Conservation (phyloP, 495 filamentous ascomycete species). For the Daldinia loculata region DNA sequence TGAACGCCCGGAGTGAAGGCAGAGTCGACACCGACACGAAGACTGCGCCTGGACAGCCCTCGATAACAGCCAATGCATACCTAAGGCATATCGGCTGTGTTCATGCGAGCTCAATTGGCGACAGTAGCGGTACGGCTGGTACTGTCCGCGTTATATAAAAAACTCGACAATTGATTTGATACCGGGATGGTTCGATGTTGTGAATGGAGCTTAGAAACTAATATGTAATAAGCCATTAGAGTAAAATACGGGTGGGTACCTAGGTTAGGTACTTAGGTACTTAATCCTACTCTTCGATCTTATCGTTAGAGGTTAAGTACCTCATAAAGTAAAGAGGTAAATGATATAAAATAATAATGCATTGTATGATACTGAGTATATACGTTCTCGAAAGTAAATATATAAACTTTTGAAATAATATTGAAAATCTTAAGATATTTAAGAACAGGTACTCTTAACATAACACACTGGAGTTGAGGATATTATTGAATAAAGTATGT, state of each 20-base stretch:
- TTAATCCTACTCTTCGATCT: background rate
- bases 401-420: no score
- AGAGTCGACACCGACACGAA: slow-evolving; percentile 70
- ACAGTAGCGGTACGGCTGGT: background rate
- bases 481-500: no score
- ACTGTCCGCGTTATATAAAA: slow-evolving; percentile 5
- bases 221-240: background rate
- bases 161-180: slow-evolving; percentile 24
- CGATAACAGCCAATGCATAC: slow-evolving; percentile 77
- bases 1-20: slow-evolving; percentile 62
- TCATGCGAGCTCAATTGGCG: slow-evolving; percentile 16
- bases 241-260: background rate
- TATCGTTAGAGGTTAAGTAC: background rate
- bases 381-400: no score
- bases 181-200: slow-evolving; percentile 32
- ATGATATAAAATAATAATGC: no score
- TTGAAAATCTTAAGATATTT: no score
- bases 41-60: slow-evolving; percentile 68
- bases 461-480: no score
- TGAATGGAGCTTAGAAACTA: slow-evolving; percentile 4
- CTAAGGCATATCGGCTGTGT: slow-evolving; percentile 48
- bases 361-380: no score
- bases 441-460: no score
- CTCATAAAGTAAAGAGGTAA: no score
- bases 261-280: background rate